Evolutionary conservation across 1,139 yeast species (phyloP), one percentile per base, ranked within the genome.

Genomic region (Debaryomyces nepalensis): DNA sequence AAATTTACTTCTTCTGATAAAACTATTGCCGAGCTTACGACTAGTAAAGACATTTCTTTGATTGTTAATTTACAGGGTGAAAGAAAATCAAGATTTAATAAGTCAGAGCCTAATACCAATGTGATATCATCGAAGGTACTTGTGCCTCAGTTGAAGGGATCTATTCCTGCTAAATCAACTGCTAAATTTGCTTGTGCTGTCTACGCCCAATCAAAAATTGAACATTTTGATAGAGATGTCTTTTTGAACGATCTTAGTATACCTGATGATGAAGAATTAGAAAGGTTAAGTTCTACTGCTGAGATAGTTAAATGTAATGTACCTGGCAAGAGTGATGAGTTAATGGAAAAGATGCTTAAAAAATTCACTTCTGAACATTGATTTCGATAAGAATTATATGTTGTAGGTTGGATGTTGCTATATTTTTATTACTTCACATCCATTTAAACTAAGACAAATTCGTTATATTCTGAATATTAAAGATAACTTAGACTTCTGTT

Each of bases 31-130:
- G 21, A 19, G 8, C 44, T 46, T 5, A 37, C 26, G 10, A 43
- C 45, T 19, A 29, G 34, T 9, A 41, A 39, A 3, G 50, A 46
- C 21, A 33, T 18, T n/a, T 50, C 51, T 15, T 39, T 54, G 2
- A 39, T 48, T 40, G 47, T 37, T 15, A 44, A 33, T 29, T 35
- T 47, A 7, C 12, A 33, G 1, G 44, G 37, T 5, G 29, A 37
- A 10, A 47, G 61, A 26, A 29, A 27, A n/a, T 40, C 53, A 5
- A 37, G 48, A 12, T 44, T 49, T 9, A 46, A 46, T 22, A 36
- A 33, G n/a, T 58, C 64, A 2, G 61, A 56, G 11, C 65, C 64
- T 20, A 61, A 61, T 45, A 51, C 61, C 8, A 61, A 57, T 43
- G 23, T 61, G 14, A 42, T 56, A 31, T 44, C 46, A 36, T 47